Evolutionary conservation across 768 basidiomycete species (phyloP), one percentile per base, ranked within the genome.

Genomic region (Pholiota conissans): DNA sequence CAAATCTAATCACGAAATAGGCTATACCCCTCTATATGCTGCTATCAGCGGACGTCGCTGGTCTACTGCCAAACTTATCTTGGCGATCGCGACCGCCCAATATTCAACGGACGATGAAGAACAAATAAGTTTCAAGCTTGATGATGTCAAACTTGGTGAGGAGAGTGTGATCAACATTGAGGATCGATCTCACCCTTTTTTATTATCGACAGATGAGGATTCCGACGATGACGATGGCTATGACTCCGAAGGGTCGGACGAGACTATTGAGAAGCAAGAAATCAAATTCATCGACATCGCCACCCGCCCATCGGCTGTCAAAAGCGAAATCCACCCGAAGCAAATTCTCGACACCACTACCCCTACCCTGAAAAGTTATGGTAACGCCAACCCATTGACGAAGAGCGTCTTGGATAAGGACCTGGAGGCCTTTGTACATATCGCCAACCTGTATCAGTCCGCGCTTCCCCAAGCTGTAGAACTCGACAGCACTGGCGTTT

Each of bases 41-140:
- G 84, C 84, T 0, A 58, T 84, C 11, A 65, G 67, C 26, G 77
- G 75, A 13, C 74, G 81, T 7, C 77, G 74, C 18, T 88, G 85
- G 84, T 72, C 76, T 5, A 83, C 84, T 0, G 85, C 83, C 0
- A 79, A 77, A n/a, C 69, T 86, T 5, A 75, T 88, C n/a, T 63
- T 86, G 22, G 79, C 81, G 1, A 84, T 86, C 58, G 77, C 83
- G 4, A 69, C 70, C 1, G 79, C 84, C 10, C 85, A 88, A 64
- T 82, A 83, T 58, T 71, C 78, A 18, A 69, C 76, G 3, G 65
- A 73, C 0, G 71, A 78, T 7, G 61, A 73, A 11, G 69, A 71
- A 5, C 68, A 68, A 57, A 48, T 67, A 16, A 71, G 71, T 35
- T 79, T 79, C 61, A 70, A 67, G 6, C 59, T 68, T 6, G 30